These are phyloP conservation scores for Blastocystis sp. DNA, from an alignment of 352 stramenopile species.

Conservation along the genomic window DNA sequence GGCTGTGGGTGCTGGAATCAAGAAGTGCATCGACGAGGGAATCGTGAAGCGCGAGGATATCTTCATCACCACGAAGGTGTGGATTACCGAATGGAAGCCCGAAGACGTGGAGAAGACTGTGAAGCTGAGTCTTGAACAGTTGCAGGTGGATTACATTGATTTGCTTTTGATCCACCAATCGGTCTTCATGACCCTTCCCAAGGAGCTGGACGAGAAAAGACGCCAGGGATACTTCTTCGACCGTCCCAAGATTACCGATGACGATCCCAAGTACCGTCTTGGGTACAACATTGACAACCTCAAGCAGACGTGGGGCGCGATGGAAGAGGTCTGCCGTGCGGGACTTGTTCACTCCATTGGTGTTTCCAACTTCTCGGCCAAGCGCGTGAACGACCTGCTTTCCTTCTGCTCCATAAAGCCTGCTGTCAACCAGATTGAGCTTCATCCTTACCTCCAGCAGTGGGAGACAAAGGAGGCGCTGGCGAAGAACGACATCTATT, in stretches of 20 bases:
- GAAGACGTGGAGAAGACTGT: slow-evolving; percentile 76
- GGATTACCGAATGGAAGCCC: slow-evolving; percentile 75
- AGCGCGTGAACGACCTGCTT: slow-evolving; percentile 78
- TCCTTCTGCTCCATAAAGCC: slow-evolving; percentile 78
- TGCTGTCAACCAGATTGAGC: slow-evolving; percentile 81
- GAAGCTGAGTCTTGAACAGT: slow-evolving; percentile 75
- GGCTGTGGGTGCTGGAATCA: slow-evolving; percentile 80
- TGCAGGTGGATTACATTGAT: slow-evolving; percentile 78
- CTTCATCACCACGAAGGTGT: slow-evolving; percentile 76
- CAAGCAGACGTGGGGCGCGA: slow-evolving; percentile 80
- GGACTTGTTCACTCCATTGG: slow-evolving; percentile 77
- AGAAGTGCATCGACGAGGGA: slow-evolving; percentile 78
- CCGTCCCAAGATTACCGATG: neutral
- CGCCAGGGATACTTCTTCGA: slow-evolving; percentile 63
- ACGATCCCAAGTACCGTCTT: slow-evolving; percentile 74
- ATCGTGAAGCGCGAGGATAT: slow-evolving; percentile 76
- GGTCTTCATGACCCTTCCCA: slow-evolving; percentile 40
- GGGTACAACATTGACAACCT: slow-evolving; percentile 79
- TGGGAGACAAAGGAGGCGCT: slow-evolving; percentile 79
- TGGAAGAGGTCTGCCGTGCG: slow-evolving; percentile 79
- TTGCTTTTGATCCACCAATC: slow-evolving; percentile 78
- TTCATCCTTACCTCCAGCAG: slow-evolving; percentile 81
- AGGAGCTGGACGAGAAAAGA: slow-evolving; percentile 62
- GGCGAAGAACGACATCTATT: slow-evolving; percentile 77
- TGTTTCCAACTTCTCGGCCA: slow-evolving; percentile 81